Evolutionary conservation across 139 green algal genomes (phyloP), one percentile per base, ranked within the genome.

Genomic region (Picochlorum sp.): DNA sequence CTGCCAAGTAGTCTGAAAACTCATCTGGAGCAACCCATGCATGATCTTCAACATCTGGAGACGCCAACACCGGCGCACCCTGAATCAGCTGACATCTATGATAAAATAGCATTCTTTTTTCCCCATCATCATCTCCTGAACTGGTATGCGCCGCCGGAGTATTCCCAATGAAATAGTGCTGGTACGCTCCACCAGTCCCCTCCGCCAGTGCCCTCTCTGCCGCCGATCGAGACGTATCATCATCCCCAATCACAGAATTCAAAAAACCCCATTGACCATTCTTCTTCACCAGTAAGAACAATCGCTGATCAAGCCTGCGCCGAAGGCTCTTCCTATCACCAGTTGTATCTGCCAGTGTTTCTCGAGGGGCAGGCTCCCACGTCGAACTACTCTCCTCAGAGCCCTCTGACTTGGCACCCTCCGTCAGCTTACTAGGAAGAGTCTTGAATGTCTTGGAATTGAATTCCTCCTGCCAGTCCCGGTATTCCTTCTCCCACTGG

Each of bases 131-230:
- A 28, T 28, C 24, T 14, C 6, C 57, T 1, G 49, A 62, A 5
- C 9, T 8, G 20, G 45, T 47, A 46, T 67, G 59, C 13, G 71
- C 75, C 50, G 69, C 75, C 4, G 75, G 75, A 11, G 73, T 38
- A 51, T 82, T 82, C 20, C 75, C 75, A 23, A 82, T 66, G 72
- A 82, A 82, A 69, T 77, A 82, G 0, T 62, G 49, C 59, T 81
- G 68, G 6, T 69, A 51, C n/a, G 41, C 56, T 9, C 50, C 15
- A 26, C 61, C 38, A 3, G 81, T 26, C 14, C 61, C 54, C 16
- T 76, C 61, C 41, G 49, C 37, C 32, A 82, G 50, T 11, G 68
- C 75, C 15, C 73, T 58, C 44, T 82, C 75, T 4, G 75, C 75
- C 15, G 61, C 70, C 26, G 65, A 51, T 44, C 75, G 54, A 38